Evolutionary conservation across 2,329 filamentous ascomycete genomes (phyloP), one percentile per base, ranked within the genome.

Genomic region (Thelonectria rubi): DNA sequence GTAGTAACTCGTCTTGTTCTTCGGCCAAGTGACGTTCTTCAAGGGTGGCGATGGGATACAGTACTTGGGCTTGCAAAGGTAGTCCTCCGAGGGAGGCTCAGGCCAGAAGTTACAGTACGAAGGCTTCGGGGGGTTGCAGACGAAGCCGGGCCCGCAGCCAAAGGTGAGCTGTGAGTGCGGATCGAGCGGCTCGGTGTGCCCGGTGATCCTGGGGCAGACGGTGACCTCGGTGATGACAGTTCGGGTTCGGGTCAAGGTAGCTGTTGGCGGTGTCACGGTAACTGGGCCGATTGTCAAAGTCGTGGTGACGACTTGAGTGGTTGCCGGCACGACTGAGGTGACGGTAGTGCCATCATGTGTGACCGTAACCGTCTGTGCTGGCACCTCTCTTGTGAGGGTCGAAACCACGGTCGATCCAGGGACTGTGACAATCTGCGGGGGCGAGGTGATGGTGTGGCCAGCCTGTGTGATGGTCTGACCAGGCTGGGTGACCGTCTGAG

Each of bases 71-170:
- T 78, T 66, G 69, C 85, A 88, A 14, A 80, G 65, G 60, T 80
- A 88, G 18, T 80, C 72, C 26, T 81, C 71, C 1, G 62, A 65
- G 0, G 86, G 86, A 8, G 80, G 73, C 7, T 77, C 77, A 0
- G 77, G 78, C 78, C 81, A 87, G n/a, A 86, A 58, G 63, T 83
- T 80, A 72, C 86, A 88, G 20, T 75, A 76, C 0, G 55, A 66
- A 0, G 83, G 82, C 71, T 82, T 86, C 3, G 76, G 77, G n/a
- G 80, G 80, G 63, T 79, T 80, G 75, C 86, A 88, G 26, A 87
- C 78, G 15, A 70, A 81, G 32, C 84, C 84, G 2, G 84, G 83
- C 12, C 64, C 52, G 69, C 86, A 88, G 52, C 85, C 86, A 77
- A 81, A 87, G 0, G 83, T 84, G 40, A 74, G 75, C 54, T 84